Conservation (phyloP, 2,329 filamentous ascomycete genomes). For the Ophiostoma sp. region DNA sequence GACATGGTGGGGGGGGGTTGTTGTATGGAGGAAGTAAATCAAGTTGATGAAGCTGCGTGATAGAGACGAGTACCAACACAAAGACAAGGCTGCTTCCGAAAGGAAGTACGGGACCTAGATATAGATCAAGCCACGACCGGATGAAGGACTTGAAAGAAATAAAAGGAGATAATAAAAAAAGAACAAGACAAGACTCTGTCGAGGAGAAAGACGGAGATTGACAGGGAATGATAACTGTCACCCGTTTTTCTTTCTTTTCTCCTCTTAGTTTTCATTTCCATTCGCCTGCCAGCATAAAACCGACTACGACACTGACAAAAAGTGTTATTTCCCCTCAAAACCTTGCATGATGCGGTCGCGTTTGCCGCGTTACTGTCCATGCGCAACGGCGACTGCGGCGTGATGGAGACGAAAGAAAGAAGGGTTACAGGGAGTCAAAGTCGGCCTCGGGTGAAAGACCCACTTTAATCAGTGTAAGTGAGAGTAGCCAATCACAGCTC, state of each 20-base stretch:
- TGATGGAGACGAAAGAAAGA: neutral
- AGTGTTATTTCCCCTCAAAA: neutral
- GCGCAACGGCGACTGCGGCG: neutral
- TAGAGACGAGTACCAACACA: neutral
- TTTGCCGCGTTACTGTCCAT: neutral
- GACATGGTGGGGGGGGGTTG: neutral
- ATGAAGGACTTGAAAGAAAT: neutral
- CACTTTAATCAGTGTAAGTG: neutral
- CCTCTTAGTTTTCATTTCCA: neutral
- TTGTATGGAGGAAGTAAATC: neutral
- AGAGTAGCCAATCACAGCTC: neutral
- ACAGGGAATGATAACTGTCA: neutral
- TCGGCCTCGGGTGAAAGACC: neutral
- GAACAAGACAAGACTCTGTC: neutral
- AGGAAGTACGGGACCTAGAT: neutral
- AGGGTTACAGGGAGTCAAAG: neutral
- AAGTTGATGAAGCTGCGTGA: neutral
- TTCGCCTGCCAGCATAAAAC: neutral
- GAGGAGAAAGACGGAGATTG: neutral
- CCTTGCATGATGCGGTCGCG: neutral
- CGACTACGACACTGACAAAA: neutral
- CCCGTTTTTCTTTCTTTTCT: neutral
- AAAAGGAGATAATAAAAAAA: neutral
- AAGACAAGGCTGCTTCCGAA: neutral
- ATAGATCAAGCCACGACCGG: neutral